These are phyloP conservation scores for Lenzites betulinus DNA, from an alignment of 768 basidiomycete genomes.

Conservation along the genomic window DNA sequence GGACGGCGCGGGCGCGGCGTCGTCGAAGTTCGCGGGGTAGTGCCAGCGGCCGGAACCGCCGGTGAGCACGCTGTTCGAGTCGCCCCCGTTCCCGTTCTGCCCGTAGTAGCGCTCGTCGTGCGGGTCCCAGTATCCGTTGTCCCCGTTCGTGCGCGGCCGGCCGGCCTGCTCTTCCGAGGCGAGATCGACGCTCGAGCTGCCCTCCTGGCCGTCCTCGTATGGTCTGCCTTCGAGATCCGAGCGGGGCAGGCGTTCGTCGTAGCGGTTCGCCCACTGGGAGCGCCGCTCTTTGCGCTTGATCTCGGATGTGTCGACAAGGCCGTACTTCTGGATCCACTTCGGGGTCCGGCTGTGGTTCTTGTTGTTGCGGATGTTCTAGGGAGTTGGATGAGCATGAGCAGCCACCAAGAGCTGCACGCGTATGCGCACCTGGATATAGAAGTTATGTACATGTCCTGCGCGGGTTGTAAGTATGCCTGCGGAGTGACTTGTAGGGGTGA, in stretches of 20 bases:
- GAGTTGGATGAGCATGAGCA: background rate
- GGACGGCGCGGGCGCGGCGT: conserved; percentile 44
- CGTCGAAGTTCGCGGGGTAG: conserved; percentile 85
- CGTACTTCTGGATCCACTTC: conserved; percentile 91
- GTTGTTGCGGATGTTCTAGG: conserved; percentile 92
- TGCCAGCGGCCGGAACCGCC: conserved; percentile 63
- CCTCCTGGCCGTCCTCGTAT: conserved; percentile 79
- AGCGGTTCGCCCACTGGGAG: conserved; percentile 86
- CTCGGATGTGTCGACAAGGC: conserved; percentile 80
- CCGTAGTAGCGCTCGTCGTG: conserved; percentile 80
- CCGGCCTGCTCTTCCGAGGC: conserved; percentile 31
- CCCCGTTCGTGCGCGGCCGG: conserved; percentile 29
- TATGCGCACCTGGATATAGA: conserved; percentile 74
- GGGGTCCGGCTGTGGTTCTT: conserved; percentile 91
- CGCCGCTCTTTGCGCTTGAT: conserved; percentile 77
- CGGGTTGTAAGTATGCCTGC: conserved; percentile 10
- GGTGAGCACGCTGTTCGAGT: conserved; percentile 37
- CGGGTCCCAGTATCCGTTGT: conserved; percentile 67
- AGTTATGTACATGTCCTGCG: conserved; percentile 87
- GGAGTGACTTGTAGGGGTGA: background rate
- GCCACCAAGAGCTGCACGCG: too few relatives aligned
- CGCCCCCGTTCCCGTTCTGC: conserved; percentile 42
- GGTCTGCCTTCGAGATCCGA: conserved; percentile 72
- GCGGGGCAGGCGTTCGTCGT: conserved; percentile 74
- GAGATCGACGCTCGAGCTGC: conserved; percentile 30